Evolutionary conservation across 1,284 basidiomycete genomes (phyloP), one percentile per base, ranked within the genome.

Genomic region (Malassezia dermatis): DNA sequence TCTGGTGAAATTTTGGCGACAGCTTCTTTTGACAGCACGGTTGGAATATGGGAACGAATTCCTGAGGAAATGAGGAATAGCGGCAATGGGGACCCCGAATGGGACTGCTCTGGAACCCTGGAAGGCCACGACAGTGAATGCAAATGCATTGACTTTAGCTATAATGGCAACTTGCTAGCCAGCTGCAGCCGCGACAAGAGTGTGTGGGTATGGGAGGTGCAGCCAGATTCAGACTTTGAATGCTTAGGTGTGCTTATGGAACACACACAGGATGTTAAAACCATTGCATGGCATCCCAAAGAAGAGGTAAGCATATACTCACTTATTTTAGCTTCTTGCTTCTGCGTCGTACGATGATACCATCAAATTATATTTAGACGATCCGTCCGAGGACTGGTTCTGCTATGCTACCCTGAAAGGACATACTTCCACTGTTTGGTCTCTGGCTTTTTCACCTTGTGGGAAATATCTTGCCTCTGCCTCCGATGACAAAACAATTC

Each of bases 51-150:
- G 90, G 88, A 90, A 66, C 61, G 64, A 27, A 60, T 68, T 43
- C 63, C 24, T 12, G 53, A 28, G 7, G 51, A 21, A 8, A 45
- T 54, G 32, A 19, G 27, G 26, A 19, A 19, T 2, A 41, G 8
- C 8, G 55, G 51, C 3, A 57, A 63, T 42, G 63, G 63, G 35
- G 37, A 39, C 37, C 63, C 64, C 23, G 70, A 70, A 30, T 74
- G 89, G 86, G 88, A 93, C 67, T 91, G 89, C 73, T 81, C 86
- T 53, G 85, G 84, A 48, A 82, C 87, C 41, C 76, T 96, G 30
- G 91, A 96, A 73, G 94, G 94, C 0, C 94, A 98, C 73, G 94
- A 98, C 75, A 91, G 86, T 47, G 94, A 99, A 75, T 95, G 91
- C 78, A 99, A 99, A 79, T 82, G 85, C 63, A 86, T 96, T 0